Evolutionary conservation across 2,329 filamentous ascomycete genomes (phyloP), one percentile per base, ranked within the genome.

Genomic region (Alternaria sp.): DNA sequence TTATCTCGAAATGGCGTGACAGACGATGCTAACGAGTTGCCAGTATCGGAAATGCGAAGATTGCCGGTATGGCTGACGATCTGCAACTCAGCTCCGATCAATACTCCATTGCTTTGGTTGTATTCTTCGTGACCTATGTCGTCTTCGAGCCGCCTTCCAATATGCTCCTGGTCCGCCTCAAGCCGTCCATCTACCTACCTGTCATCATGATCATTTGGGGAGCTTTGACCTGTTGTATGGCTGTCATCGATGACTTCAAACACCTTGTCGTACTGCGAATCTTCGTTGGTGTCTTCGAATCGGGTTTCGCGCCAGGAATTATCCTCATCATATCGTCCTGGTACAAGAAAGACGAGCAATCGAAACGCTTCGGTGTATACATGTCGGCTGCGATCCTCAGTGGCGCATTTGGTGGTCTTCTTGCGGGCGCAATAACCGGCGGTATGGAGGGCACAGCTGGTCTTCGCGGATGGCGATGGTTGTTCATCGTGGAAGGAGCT

Each of bases 371-470:
- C 45, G 85, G 81, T 8, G 73, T 89, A 2, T 88, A 86, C 65
- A 85, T 87, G 62, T 85, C 86, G n/a, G 85, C 84, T 1, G 85
- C 85, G 0, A 83, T 87, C 2, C 78, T 86, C 3, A 85, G 80
- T 0, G 84, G 84, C n/a, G 85, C 84, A 2, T 86, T 86, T 48
- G 58, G 58, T 7, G 58, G 58, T 4, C 70, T 86, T 1, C 71
- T 30, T 6, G 58, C 58, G 8, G 84, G 83, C 2, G 83, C 80
- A 5, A 82, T 85, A 18, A 80, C 82, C 3, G 79, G 81, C 10
- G 78, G 80, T 9, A 76, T 85, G 60, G 82, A 85, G 12, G 81
- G 79, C 1, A 73, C 71, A 1, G 78, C 77, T 28, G 83, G 84
- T 0, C 72, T 86, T 2, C 74, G 76, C 1, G 83, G 57, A 1